Percentiles rank a stretch among this genome's conserved stretches.
Conservation (phyloP, 768 basidiomycete genomes). For the Botryobasidium botryosum region DNA sequence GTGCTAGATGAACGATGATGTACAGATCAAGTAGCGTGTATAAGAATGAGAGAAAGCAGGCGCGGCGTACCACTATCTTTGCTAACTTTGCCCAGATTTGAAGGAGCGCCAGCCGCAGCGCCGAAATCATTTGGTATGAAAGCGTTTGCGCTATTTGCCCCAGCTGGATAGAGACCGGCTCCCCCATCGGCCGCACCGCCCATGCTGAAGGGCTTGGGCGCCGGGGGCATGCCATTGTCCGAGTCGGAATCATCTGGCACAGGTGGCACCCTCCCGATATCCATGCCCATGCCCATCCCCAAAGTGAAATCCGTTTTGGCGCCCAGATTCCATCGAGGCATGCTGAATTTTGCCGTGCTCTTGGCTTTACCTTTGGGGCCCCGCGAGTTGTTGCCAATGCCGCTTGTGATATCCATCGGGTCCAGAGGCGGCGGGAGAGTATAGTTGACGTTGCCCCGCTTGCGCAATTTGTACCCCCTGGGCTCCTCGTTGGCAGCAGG, state of each 20-base stretch:
- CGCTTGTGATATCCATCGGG: constrained; percentile 31
- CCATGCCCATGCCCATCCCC: not conserved
- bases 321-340: constrained; percentile 61
- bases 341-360: constrained; percentile 24
- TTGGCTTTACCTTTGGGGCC: constrained; percentile 19
- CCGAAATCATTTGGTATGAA: constrained; percentile 44
- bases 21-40: constrained; percentile 10
- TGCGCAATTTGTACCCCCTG: constrained; percentile 47
- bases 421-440: constrained; percentile 70
- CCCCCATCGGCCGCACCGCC: constrained; percentile 29
- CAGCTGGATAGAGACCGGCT: constrained; percentile 29
- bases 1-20: constrained; percentile 29
- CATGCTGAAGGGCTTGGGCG: constrained; percentile 37
- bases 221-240: constrained; percentile 47
- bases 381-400: constrained; percentile 25
- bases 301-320: constrained; percentile 24
- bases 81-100: constrained; percentile 71
- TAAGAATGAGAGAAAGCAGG: constrained; percentile 13
- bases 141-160: constrained; percentile 4
- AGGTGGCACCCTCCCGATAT: not conserved
- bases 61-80: constrained; percentile 36
- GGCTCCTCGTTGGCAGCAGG: not conserved
- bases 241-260: constrained; percentile 34
- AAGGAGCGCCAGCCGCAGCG: constrained; percentile 54
- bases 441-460: constrained; percentile 54